Base-by-base conservation (phyloP, 257 asterid genomes). In the Nicotiana undulata region DNA sequence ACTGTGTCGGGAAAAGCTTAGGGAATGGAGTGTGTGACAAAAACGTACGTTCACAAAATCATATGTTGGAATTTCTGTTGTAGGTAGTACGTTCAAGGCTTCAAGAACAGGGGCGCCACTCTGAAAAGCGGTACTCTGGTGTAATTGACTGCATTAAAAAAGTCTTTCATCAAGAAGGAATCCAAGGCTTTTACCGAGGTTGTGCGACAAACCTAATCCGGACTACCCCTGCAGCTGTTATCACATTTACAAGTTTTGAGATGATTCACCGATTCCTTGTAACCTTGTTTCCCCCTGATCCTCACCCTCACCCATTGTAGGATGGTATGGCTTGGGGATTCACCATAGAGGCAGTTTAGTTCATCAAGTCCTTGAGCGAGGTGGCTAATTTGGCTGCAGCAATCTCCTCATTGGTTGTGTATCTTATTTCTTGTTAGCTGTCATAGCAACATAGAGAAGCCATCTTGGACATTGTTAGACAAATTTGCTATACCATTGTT, bases 11-110 rank as follows among this genome's bases (percentile, higher is more conserved):
- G 20, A 24, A 40, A 68, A 40, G 20, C 58, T 68, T 68, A 68
- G 55, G 28, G 31, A 67, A 10, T 40, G 6, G 29, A 34, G n/a
- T 67, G 9, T 34, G 5, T n/a, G n/a, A 40, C 56, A 67, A 10
- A 26, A 13, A 20, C 9, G 11, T 66, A 18, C 9, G 0, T 4
- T 31, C 74, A 65, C 16, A 37, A 65, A 67, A 67, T 20, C 64
- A 77, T 63, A 8, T 44, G 26, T 63, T 40, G 28, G 76, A 52
- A 68, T 74, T 55, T 79, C 67, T 44, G 0, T 59, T 84, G 85
- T 85, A 95, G 99, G 98, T 95, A 72, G 98, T 95, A 32, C 95
- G 99, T 13, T 93, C 99, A 18, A 91, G 98, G 86, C 98, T 95
- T 74, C 99, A 95, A 88, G 99, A 92, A 85, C 99, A 95, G 89